A percentile compares a stretch with the other conserved stretches of the same genome.
phyloP scores from a whole-genome alignment of 2,329 filamentous ascomycete species.

The Akanthomyces uredinophilus region DNA sequence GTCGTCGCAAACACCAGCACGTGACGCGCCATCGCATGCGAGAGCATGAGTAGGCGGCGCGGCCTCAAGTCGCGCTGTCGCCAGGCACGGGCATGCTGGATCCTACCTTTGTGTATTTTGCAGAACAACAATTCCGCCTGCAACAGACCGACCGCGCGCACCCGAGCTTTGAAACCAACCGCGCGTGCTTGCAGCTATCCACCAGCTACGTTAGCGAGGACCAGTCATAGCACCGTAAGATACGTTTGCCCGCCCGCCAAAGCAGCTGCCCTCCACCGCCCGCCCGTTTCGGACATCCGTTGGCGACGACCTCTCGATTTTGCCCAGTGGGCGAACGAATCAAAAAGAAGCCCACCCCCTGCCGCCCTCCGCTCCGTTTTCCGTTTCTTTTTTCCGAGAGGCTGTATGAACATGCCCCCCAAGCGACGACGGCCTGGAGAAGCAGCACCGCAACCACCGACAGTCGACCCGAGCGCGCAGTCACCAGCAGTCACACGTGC shows the following conservation, averaged over 20 bases:
- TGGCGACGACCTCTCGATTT: constrained; percentile 1
- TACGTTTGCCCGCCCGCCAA: not conserved
- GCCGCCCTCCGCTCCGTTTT: not conserved
- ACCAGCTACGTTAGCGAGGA: not conserved
- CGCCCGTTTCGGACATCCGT: constrained; percentile 6
- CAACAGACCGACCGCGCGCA: not conserved
- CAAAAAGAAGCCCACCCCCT: not conserved
- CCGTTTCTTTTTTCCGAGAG: not conserved
- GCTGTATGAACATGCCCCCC: constrained; percentile 26
- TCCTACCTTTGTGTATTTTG: not conserved
- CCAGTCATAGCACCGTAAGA: constrained; percentile 2
- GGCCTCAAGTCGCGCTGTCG: not conserved
- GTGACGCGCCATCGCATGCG: constrained; percentile 5
- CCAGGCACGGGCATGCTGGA: not conserved
- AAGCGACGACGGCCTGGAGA: constrained; percentile 34
- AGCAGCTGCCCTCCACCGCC: not conserved
- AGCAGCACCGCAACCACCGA: constrained; percentile 10
- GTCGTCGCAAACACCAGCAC: constrained; percentile 1
- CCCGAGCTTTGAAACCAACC: not conserved
- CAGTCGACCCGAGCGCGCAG: not conserved
- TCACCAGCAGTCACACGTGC: constrained; percentile 20
- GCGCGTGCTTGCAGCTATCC: not conserved
- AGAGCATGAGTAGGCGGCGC: not conserved
- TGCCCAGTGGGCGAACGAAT: not conserved
- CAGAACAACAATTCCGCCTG: not conserved